Evolutionary conservation across 345 rosid species (phyloP).

Genomic region (Nasturtium officinale): DNA sequence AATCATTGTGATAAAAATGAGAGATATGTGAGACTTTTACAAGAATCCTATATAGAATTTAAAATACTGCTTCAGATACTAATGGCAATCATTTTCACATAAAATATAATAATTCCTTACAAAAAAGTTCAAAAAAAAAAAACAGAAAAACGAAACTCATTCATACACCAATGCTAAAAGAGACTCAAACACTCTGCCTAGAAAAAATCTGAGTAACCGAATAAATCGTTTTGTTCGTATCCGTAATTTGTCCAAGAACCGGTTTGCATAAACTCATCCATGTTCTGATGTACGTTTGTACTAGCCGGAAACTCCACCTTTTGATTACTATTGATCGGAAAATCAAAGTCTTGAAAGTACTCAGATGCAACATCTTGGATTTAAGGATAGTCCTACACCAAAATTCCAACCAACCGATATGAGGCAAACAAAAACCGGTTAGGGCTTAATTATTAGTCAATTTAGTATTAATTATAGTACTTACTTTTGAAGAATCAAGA

Average conservation of each 20-base stretch:
- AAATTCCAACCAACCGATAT: not conserved
- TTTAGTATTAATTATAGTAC: not conserved
- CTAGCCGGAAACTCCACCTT: conserved; percentile 49
- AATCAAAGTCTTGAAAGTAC: conserved; percentile 46
- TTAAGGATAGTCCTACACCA: conserved; percentile 63
- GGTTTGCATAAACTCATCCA: conserved; percentile 44
- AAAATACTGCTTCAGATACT: conserved; percentile 3
- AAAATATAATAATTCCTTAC: not conserved
- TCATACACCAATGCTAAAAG: conserved; percentile 4
- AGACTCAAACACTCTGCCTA: conserved; percentile 14
- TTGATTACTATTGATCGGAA: conserved; percentile 32
- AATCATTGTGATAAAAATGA: conserved; percentile 17
- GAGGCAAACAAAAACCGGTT: not conserved
- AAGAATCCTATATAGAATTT: not conserved
- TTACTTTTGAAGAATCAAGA: conserved; percentile 86
- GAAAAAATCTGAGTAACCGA: conserved; percentile 23
- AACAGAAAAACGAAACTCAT: conserved; percentile 2
- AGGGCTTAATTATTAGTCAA: not conserved
- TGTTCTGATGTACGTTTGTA: conserved; percentile 50
- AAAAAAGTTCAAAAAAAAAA: not conserved
- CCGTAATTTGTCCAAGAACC: conserved; percentile 55
- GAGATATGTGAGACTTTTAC: not conserved
- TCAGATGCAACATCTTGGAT: conserved; percentile 47
- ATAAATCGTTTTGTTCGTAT: conserved; percentile 43
- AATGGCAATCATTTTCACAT: not conserved